Evolutionary conservation across 164 flowering plant species (phyloP).

Genomic region (Tetrastigma voinierianum): DNA sequence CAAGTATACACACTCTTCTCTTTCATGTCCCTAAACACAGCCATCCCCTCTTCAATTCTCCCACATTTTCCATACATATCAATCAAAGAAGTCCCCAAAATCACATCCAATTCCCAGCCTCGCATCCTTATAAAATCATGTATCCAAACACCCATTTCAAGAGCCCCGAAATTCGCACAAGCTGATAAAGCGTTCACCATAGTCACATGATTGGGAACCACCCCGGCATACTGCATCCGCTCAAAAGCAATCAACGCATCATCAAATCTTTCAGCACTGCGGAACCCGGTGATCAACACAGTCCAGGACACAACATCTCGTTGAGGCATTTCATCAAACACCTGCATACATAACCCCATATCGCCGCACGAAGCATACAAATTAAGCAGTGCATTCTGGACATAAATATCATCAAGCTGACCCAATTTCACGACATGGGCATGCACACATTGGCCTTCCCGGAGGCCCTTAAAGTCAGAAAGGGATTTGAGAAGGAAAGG

Average conservation of each 20-base stretch:
- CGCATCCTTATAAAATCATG: constrained; percentile 40
- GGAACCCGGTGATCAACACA: constrained; percentile 42
- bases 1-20: constrained; percentile 51
- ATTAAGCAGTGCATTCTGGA: constrained; percentile 45
- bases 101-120: constrained; percentile 59
- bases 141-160: constrained; percentile 61
- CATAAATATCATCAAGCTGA: constrained; percentile 42
- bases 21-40: constrained; percentile 40
- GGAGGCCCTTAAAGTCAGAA: constrained; percentile 31
- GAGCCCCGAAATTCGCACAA: constrained; percentile 48
- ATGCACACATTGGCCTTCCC: constrained; percentile 35
- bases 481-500: constrained; percentile 56
- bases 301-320: constrained; percentile 72
- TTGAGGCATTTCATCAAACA: constrained; percentile 64
- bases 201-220: constrained; percentile 53
- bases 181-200: constrained; percentile 59
- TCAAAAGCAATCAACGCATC: constrained; percentile 56
- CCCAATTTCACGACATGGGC: constrained; percentile 44
- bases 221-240: constrained; percentile 46
- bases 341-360: constrained; percentile 23
- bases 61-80: constrained; percentile 74
- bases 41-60: constrained; percentile 37
- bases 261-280: constrained; percentile 26
- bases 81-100: constrained; percentile 59
- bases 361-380: constrained; percentile 42